Base-by-base conservation (phyloP, 1,139 yeast species). In the Barnettozyma hawaiiensis region DNA sequence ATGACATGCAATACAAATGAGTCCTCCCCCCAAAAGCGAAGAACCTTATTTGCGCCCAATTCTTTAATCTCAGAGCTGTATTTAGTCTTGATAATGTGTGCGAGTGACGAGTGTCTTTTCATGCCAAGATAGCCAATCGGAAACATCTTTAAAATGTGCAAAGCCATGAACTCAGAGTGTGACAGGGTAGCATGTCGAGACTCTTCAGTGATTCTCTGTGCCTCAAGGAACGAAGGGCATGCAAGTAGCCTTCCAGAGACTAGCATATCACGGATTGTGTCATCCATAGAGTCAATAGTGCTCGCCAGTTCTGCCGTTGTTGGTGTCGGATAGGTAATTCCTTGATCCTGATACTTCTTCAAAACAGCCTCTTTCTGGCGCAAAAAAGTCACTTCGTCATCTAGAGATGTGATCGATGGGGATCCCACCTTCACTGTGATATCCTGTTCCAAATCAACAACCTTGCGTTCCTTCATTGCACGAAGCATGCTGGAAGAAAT, bases 111-210 rank as follows among this genome's bases (percentile, higher is more conserved):
- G 49, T 81, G 85, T 42, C 87, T 63, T 46, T 69, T 67, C 32
- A 73, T 60, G 0, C 90, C 90, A 51, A 73, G 73, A 53, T 73
- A 82, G 0, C 90, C 90, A n/a, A 78, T 78, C 9, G 67, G 63
- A 51, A 73, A 79, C 10, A 38, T 10, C 20, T 58, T 52, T 12
- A 61, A 52, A 65, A 81, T 71, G 26, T 76, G 69, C 18, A 79
- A 56, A 12, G 61, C 62, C 53, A 72, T 64, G 37, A 75, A 66
- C 37, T 79, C 85, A 20, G 62, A 57, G 18, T 64, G 65, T 4
- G 81, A 66, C 51, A 82, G 63, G 1, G 73, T 63, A 3, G 71
- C 65, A 32, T 70, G 65, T 2, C 57, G 49, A 0, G 82, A 76
- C 1, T 53, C 47, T 10, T 60, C 48, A 18, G 59, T 61, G 38